Conservation (phyloP, 768 basidiomycete species). For the Psilocybe sp. region DNA sequence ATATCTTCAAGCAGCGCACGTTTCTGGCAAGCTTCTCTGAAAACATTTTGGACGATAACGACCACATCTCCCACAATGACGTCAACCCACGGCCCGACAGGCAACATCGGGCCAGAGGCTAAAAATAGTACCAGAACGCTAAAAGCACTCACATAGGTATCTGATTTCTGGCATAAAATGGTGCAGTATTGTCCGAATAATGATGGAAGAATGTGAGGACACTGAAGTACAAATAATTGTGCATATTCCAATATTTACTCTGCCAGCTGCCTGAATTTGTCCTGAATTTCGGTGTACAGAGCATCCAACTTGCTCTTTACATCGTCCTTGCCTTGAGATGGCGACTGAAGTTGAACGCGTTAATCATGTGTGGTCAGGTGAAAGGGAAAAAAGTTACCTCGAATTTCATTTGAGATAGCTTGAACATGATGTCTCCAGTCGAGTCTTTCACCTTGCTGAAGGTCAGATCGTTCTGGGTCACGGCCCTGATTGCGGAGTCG, state of each 20-base stretch:
- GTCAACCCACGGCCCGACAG: no score
- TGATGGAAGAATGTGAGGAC: no score
- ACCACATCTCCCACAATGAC: no score
- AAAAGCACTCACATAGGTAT: no score
- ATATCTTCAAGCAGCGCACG: no score
- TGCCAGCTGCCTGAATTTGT: slow-evolving; percentile 85
- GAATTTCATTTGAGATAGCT: slow-evolving; percentile 99
- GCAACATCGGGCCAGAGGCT: no score
- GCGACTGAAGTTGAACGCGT: slow-evolving; percentile 52
- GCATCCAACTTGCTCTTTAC: slow-evolving; percentile 82
- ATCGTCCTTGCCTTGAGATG: slow-evolving; percentile 83
- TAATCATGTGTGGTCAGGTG: neutral
- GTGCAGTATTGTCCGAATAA: no score
- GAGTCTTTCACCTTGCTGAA: slow-evolving; percentile 87
- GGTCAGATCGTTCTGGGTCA: slow-evolving; percentile 78
- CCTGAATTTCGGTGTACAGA: slow-evolving; percentile 82
- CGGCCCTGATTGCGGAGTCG: slow-evolving; percentile 83
- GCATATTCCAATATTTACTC: slow-evolving; percentile 45
- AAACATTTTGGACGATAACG: no score
- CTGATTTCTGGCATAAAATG: no score
- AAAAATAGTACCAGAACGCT: no score
- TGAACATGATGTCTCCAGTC: slow-evolving; percentile 86
- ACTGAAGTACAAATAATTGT: neutral
- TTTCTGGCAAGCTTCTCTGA: no score
- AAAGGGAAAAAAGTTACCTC: slow-evolving; percentile 55